phyloP scores from a whole-genome alignment of 148 eudicot species.

The Beta vulgaris region DNA sequence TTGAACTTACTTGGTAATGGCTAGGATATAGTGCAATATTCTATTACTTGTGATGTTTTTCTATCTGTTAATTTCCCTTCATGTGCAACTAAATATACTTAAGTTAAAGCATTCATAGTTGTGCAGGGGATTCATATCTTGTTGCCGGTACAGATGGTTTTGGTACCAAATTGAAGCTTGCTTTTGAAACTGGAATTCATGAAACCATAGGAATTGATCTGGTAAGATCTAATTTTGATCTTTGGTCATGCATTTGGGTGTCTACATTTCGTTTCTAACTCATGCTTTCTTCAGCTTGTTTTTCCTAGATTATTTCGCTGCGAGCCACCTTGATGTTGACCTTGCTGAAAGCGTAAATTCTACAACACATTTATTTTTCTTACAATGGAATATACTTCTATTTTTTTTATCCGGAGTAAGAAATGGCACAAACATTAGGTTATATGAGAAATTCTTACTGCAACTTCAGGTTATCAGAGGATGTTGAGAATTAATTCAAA shows the following conservation, averaged over 20 bases:
- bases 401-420: not conserved
- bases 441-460: not conserved
- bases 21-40: not conserved
- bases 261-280: not conserved
- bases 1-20: not conserved
- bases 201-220: slow-evolving; percentile 92
- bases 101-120: not conserved
- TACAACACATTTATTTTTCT: not conserved
- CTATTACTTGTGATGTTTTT: not conserved
- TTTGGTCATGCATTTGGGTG: not conserved
- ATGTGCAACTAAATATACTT: not conserved
- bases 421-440: not conserved
- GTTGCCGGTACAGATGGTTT: slow-evolving; percentile 99
- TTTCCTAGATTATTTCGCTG: slow-evolving; percentile 93
- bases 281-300: slow-evolving; percentile 47
- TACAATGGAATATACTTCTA: not conserved
- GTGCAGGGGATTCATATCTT: slow-evolving; percentile 83
- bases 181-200: slow-evolving; percentile 92
- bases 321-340: slow-evolving; percentile 88
- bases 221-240: slow-evolving; percentile 41
- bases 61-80: not conserved
- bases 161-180: slow-evolving; percentile 92
- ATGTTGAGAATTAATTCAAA: too few relatives aligned
- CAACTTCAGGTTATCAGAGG: slow-evolving; percentile 67
- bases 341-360: slow-evolving; percentile 79